phyloP scores from a whole-genome alignment of 768 basidiomycete genomes.

The Cystobasidium tubakii region DNA sequence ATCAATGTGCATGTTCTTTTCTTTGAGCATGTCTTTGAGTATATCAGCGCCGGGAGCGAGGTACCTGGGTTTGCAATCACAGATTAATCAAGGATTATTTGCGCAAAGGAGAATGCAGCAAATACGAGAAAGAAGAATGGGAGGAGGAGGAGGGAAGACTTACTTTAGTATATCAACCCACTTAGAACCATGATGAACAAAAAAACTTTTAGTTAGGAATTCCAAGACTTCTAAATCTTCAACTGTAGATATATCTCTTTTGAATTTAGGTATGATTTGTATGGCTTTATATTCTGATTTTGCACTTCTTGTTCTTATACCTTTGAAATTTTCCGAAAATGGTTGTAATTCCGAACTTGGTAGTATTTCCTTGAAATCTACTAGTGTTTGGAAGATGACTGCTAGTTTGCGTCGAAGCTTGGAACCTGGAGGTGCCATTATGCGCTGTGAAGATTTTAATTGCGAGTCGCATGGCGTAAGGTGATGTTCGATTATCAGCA shows the following conservation, averaged over 20 bases:
- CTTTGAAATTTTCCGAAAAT: background rate
- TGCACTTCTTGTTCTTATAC: background rate
- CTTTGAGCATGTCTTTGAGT: background rate
- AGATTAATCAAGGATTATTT: background rate
- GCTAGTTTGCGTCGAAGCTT: conserved; percentile 20
- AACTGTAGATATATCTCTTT: background rate
- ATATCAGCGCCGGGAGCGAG: conserved; percentile 30
- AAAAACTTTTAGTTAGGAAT: conserved; percentile 30
- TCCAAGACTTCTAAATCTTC: conserved; percentile 30
- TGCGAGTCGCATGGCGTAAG: background rate
- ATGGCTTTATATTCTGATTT: background rate
- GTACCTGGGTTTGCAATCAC: conserved; percentile 1
- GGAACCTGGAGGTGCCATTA: background rate
- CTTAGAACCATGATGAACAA: conserved; percentile 6
- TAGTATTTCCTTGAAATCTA: background rate
- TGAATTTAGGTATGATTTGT: conserved; percentile 20
- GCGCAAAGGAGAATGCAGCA: too few relatives aligned
- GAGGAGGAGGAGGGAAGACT: background rate
- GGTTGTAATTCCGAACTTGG: background rate
- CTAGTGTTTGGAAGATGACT: conserved; percentile 10
- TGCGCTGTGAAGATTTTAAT: conserved; percentile 10
- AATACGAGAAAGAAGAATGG: too few relatives aligned
- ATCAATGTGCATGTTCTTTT: conserved; percentile 6
- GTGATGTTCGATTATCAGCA: too few relatives aligned
- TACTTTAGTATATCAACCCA: conserved; percentile 27